Base-by-base conservation (phyloP, 495 filamentous ascomycete genomes). In the Viridothelium virens region DNA sequence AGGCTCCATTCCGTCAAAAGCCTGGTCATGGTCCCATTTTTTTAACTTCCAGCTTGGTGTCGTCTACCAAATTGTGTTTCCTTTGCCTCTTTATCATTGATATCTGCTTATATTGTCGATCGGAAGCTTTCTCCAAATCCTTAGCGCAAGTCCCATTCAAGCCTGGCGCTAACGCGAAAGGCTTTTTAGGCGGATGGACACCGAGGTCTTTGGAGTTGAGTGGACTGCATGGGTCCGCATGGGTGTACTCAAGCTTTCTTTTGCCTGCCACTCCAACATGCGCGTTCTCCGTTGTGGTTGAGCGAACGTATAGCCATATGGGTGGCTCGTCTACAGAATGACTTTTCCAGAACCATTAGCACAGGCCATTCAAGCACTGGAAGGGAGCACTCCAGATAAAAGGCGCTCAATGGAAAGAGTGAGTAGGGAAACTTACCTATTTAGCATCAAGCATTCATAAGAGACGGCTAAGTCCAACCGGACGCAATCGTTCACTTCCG, bases 241-340 rank as follows among this genome's bases (percentile, higher is more conserved):
- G 6, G n/a, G n/a, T 25, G 53, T 59, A 36, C 59, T 56, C 38
- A 64, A 12, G 61, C 47, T n/a, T 18, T 18, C n/a, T 67, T 53
- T 1, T 67, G 62, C 31, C 61, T 67, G 0, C 46, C 38, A 12
- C 56, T 66, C n/a, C 6, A 59, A n/a, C 9, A 59, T 18, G 53
- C 33, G n/a, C 53, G 53, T 65, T 44, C 31, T 65, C 59, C 36
- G 65, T 66, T 18, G 62, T 63, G 37, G 63, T 56, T 5, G 69
- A 70, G 31, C 65, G 63, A 2, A 70, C 69, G 62, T 68, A 66
- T 4, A 70, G 69, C 69, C 69, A 70, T 16, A 68, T 68, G 16
- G 69, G 69, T 14, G 69, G 63, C 18, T 70, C 66, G 9, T 53
- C 3, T 1, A 46, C 5, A 44, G 33, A 7, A 37, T 11, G 18